Percentiles rank a stretch among this genome's conserved stretches.
phyloP scores from a whole-genome alignment of 768 basidiomycete genomes.

The Tylopilus cervinicoccineus region DNA sequence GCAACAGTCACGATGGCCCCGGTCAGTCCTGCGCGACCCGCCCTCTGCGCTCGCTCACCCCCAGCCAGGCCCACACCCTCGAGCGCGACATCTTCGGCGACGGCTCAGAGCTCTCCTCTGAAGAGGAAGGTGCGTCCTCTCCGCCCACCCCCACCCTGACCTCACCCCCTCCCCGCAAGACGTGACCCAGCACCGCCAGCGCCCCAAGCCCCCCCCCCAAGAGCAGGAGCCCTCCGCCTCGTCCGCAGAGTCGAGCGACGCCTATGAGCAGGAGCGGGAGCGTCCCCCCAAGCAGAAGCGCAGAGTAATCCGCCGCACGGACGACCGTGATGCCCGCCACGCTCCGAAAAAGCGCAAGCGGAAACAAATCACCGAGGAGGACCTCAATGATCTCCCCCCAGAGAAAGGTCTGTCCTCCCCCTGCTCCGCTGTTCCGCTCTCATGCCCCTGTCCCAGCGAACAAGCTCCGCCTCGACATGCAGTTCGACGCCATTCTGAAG shows the following conservation, averaged over 20 bases:
- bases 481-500: constrained; percentile 85
- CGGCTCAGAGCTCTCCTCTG: constrained; percentile 79
- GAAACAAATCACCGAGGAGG: constrained; percentile 58
- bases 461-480: constrained; percentile 74
- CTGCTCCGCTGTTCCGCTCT: not conserved
- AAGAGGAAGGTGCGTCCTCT: constrained; percentile 48
- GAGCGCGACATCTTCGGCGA: constrained; percentile 79
- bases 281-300: constrained; percentile 25
- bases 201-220: constrained; percentile 27
- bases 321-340: constrained; percentile 36
- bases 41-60: not conserved
- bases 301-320: constrained; percentile 37
- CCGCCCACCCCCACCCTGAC: not conserved
- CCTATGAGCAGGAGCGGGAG: constrained; percentile 44
- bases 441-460: constrained; percentile 46
- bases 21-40: constrained; percentile 1
- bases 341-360: constrained; percentile 53
- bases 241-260: constrained; percentile 46
- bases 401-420: constrained; percentile 59
- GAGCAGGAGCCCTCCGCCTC: constrained; percentile 35
- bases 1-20: constrained; percentile 12
- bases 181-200: constrained; percentile 40
- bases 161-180: constrained; percentile 30
- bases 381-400: constrained; percentile 65
- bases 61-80: constrained; percentile 32